Evolutionary conservation across 2,329 filamentous ascomycete species (phyloP), one percentile per base, ranked within the genome.

Genomic region (Talaromyces islandicus): DNA sequence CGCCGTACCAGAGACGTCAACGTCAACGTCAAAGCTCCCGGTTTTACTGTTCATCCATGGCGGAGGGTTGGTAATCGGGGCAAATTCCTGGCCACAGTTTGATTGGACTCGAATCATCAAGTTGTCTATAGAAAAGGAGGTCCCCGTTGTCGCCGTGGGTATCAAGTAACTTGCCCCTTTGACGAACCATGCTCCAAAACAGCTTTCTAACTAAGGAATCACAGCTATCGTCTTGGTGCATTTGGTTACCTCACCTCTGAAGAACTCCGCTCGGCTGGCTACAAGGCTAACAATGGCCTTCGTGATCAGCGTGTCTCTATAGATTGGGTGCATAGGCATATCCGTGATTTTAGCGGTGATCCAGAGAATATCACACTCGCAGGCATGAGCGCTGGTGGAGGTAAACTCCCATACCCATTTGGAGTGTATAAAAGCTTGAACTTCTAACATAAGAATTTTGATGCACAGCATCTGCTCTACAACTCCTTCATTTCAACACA

Each of bases 11-110:
- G 62, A 65, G 7, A 59, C 61, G 43, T 67, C 52, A 10, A 67
- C 62, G 1, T 55, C 35, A 0, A 58, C 65, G 4, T 67, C 69
- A 12, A 75, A 74, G 6, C 69, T 83, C 2, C 82, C 82, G 0
- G 81, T 84, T 0, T 73, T 83, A 43, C 74, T 81, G 1, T 83
- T 82, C 63, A 75, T 85, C 4, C 81, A 84, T 61, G 82, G 82
- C 0, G 81, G 82, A 11, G 82, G 78, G 0, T 79, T 81, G 54
- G 69, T 71, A 2, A 73, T 79, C 2, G 82, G 81, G 2, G 79
- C 79, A 3, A 80, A 77, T 48, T 81, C 76, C 50, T 84, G 80
- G 74, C 82, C 81, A 0, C 79, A 83, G 41, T 82, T 80, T 63
- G 78, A 83, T 62, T 69, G 78, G 21, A 69, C 69, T 5, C 68